Conservation (phyloP, 371 early-diverging fungal genomes). For the Capillidium rhysosporum region DNA sequence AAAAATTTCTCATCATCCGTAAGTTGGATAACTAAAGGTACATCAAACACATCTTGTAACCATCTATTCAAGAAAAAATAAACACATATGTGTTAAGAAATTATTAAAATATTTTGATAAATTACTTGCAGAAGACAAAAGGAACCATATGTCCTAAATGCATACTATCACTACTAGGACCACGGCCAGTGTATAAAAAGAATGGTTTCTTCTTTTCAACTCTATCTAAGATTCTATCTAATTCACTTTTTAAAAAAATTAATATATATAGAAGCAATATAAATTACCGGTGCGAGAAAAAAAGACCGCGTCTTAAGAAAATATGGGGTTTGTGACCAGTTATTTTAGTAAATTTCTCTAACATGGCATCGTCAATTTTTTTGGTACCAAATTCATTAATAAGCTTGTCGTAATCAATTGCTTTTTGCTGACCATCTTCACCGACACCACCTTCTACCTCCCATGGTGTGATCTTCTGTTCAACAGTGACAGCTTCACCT, state of each 20-base stretch:
- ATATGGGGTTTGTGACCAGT: constrained; percentile 75
- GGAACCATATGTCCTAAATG: constrained; percentile 99
- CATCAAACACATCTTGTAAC: constrained; percentile 95
- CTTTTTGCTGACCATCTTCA: constrained; percentile 64
- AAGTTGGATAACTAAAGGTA: constrained; percentile 94
- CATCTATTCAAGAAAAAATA: constrained; percentile 26
- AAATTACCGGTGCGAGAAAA: constrained; percentile 89
- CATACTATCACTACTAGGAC: constrained; percentile 93
- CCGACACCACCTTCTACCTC: constrained; percentile 86
- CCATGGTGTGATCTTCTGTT: constrained; percentile 78
- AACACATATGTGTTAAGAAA: background rate
- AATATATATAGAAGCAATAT: background rate
- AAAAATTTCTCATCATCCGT: constrained; percentile 99
- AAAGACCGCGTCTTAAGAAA: constrained; percentile 81
- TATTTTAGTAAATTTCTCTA: constrained; percentile 63
- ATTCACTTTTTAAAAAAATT: constrained; percentile 43
- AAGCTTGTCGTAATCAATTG: constrained; percentile 92
- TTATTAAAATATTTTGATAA: no score
- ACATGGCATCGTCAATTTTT: constrained; percentile 48
- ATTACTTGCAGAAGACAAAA: constrained; percentile 93
- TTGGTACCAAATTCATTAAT: constrained; percentile 90
- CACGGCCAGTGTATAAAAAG: constrained; percentile 99
- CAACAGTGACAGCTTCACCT: background rate
- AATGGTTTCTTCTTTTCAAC: constrained; percentile 91
- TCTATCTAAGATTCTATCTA: constrained; percentile 70